Percentiles rank a stretch among this genome's conserved stretches.
These are phyloP conservation scores for Schizophyllum commune DNA, from an alignment of 1,284 basidiomycete species.

Conservation along the genomic window DNA sequence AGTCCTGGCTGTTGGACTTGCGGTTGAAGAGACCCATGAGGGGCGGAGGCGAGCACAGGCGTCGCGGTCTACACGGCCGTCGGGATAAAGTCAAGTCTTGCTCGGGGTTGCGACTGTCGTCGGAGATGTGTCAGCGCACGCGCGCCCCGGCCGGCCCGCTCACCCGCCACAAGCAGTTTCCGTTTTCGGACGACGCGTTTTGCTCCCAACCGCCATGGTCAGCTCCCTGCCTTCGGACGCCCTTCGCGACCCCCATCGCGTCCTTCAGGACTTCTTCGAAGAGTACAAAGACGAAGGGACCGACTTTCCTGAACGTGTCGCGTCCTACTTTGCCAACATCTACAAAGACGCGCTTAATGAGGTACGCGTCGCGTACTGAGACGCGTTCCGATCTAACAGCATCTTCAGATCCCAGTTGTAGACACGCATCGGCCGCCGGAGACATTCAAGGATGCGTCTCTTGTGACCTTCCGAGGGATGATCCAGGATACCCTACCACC, in stretches of 20 bases:
- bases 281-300: slow-evolving; percentile 5
- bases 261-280: slow-evolving; percentile 21
- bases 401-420: slow-evolving; percentile 41
- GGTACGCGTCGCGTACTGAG: slow-evolving; percentile 20
- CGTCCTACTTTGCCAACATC: slow-evolving; percentile 40
- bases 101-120: background rate
- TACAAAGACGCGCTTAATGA: slow-evolving; percentile 37
- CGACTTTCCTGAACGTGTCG: slow-evolving; percentile 39
- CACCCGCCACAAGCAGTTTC: background rate
- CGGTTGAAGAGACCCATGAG: slow-evolving; percentile 52
- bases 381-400: slow-evolving; percentile 5
- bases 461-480: slow-evolving; percentile 68
- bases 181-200: background rate
- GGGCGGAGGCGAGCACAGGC: background rate
- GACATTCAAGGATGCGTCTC: slow-evolving; percentile 35
- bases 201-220: slow-evolving; percentile 32
- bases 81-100: background rate
- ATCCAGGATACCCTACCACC: slow-evolving; percentile 73
- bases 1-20: slow-evolving; percentile 32
- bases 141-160: no score
- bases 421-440: slow-evolving; percentile 39
- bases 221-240: slow-evolving; percentile 43
- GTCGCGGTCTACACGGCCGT: background rate
- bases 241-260: slow-evolving; percentile 36
- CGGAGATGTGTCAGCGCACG: background rate